Evolutionary conservation across 352 stramenopile genomes (phyloP), one percentile per base, ranked within the genome.

Genomic region (Globisporangium okanoganense): DNA sequence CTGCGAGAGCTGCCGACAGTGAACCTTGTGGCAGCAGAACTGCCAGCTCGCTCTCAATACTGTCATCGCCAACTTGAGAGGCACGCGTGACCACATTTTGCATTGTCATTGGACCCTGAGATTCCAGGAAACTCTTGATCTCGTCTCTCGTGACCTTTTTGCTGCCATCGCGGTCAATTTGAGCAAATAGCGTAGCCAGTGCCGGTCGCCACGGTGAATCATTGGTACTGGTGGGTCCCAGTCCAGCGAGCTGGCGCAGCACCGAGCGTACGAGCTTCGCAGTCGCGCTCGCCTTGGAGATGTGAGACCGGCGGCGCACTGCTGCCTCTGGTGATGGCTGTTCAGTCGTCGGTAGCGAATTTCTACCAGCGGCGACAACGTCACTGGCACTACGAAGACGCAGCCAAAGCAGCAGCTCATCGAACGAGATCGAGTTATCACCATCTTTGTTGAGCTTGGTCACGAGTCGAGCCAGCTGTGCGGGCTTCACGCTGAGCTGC

Each of bases 391-490:
- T 40, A 5, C 43, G n/a, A 41, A 67, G 63, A 43, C 79, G 75
- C 36, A 93, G 65, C 81, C 81, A 93, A 5, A 67, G n/a, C 3
- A 93, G 55, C 24, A 93, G 56, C 41, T 93, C 84, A 13, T 88
- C 66, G 8, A 93, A 85, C 16, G 81, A 93, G 29, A 93, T 76
- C 25, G 61, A 73, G 8, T 61, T 47, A 51, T 93, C 76, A 9
- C 65, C 62, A 44, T 91, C 65, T 22, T 68, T 70, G 65, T 93
- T 81, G 8, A 93, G 56, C 13, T 70, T 69, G 18, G 82, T 56
- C 29, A 85, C 72, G 0, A 93, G 64, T 1, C 76, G 78, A 27
- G 71, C 82, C 9, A 91, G 40, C 31, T 93, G 76, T 14, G 66
- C 64, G 2, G 70, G 50, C 18, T 71, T 72, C n/a, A 79, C 67